phyloP scores from a whole-genome alignment of 192 early-diverging fungal species.

The Coemansia sp. region DNA sequence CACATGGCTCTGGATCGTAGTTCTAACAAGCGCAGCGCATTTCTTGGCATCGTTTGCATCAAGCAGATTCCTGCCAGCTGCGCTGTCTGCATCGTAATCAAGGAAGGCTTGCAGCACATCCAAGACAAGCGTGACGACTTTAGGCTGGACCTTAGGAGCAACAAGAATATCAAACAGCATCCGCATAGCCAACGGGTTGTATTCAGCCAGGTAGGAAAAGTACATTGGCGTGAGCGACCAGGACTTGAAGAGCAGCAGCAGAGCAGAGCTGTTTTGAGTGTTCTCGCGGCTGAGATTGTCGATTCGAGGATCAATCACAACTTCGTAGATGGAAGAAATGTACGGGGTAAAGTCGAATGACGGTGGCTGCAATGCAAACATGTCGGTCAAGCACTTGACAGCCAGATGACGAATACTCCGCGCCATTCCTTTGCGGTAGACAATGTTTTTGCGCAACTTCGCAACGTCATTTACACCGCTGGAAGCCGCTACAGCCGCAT shows the following conservation, averaged over 20 bases:
- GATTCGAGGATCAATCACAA: constrained; percentile 71
- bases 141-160: constrained; percentile 74
- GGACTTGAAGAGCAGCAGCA: constrained; percentile 73
- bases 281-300: constrained; percentile 74
- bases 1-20: constrained; percentile 29
- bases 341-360: constrained; percentile 77
- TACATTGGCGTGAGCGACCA: constrained; percentile 76
- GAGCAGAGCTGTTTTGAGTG: constrained; percentile 80
- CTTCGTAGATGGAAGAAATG: constrained; percentile 70
- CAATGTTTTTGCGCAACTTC: constrained; percentile 15
- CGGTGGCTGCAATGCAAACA: constrained; percentile 66
- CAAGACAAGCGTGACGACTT: constrained; percentile 71
- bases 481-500: neutral
- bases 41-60: constrained; percentile 25
- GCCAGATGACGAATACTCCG: constrained; percentile 63
- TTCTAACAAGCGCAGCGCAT: constrained; percentile 7
- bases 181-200: constrained; percentile 65
- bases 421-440: constrained; percentile 23
- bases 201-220: constrained; percentile 64
- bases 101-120: constrained; percentile 74
- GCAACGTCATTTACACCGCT: neutral
- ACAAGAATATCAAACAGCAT: constrained; percentile 71
- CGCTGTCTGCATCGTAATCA: constrained; percentile 39
- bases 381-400: constrained; percentile 70
- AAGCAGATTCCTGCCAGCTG: constrained; percentile 51